Base-by-base conservation (phyloP, 805 yeast genomes). In the Metschnikowia baotianmanensis region DNA sequence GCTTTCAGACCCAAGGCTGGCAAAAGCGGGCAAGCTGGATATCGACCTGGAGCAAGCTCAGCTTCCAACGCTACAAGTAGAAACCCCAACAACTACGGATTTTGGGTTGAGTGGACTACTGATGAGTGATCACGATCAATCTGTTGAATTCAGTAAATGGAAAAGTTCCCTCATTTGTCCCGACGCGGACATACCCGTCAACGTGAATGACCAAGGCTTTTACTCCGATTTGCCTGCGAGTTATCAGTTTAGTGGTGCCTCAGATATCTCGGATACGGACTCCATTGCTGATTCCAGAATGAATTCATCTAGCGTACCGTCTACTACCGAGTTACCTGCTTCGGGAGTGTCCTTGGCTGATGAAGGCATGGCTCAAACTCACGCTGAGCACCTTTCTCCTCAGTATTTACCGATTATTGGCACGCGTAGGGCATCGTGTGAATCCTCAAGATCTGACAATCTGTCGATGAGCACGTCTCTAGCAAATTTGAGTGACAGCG, bases 141-240 rank as follows among this genome's bases (percentile, higher is more conserved):
- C 15, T 15, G 42, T 32, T 12, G 36, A 34, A 22, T 54, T 61
- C 24, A 47, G 54, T 3, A 38, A 40, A 5, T 65, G 72, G 72
- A 30, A 45, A 5, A 44, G 48, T 6, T 57, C 69, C 2, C 55
- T 68, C 31, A 36, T 65, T 5, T 46, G 52, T 32, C 52, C 62
- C 3, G 58, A 50, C 2, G 44, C 45, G 10, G 46, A 28, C 5
- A 23, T 26, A 9, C 23, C 44, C 3, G 36, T 20, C 8, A 26
- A n/a, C 6, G 63, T 67, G 1, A 56, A 67, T 43, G 71, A 67
- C 8, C 74, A 69, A 47, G 74, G 72, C 1, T 67, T 69, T 30
- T 69, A 69, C 33, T 46, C 58, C 5, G 65, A 59, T 29, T 39
- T 38, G 45, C 50, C 52, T 12, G 58, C 46, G 2, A 37, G 31